Evolutionary conservation across 169 alveolate genomes (phyloP).

Genomic region (Plasmodium knowlesi): DNA sequence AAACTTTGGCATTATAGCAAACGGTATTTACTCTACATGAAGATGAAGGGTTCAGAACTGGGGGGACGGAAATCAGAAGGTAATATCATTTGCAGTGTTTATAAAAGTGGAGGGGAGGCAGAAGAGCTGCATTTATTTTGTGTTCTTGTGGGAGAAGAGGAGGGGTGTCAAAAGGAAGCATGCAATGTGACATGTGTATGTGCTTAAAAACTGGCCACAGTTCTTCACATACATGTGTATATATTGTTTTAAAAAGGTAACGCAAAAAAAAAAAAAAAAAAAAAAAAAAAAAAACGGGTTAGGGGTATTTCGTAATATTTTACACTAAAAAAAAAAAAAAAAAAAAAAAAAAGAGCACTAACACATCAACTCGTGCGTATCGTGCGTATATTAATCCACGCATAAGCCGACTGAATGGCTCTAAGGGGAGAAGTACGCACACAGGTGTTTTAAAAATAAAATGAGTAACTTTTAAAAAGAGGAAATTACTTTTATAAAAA

Average conservation of each 20-base stretch:
- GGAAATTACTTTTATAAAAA: background rate
- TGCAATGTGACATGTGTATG: background rate
- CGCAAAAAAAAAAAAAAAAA: too few relatives aligned
- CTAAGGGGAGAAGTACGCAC: background rate
- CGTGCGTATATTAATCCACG: background rate
- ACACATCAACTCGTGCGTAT: background rate
- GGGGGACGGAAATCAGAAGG: background rate
- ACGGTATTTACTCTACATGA: background rate
- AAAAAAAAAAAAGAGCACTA: background rate
- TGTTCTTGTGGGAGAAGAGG: background rate
- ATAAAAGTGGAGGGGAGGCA: background rate
- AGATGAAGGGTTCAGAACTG: background rate
- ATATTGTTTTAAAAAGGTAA: background rate
- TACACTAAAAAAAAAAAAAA: background rate
- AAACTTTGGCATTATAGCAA: slow-evolving; percentile 72
- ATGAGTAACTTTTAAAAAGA: background rate
- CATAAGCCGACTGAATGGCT: background rate
- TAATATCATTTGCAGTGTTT: background rate
- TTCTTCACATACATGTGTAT: background rate
- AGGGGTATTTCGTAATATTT: background rate
- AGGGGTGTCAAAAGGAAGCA: background rate
- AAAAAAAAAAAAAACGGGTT: background rate
- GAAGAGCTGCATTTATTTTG: background rate
- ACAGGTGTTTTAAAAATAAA: background rate
- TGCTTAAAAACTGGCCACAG: background rate